These are phyloP conservation scores for Cytidiella melzeri DNA, from an alignment of 768 basidiomycete genomes.

Conservation along the genomic window DNA sequence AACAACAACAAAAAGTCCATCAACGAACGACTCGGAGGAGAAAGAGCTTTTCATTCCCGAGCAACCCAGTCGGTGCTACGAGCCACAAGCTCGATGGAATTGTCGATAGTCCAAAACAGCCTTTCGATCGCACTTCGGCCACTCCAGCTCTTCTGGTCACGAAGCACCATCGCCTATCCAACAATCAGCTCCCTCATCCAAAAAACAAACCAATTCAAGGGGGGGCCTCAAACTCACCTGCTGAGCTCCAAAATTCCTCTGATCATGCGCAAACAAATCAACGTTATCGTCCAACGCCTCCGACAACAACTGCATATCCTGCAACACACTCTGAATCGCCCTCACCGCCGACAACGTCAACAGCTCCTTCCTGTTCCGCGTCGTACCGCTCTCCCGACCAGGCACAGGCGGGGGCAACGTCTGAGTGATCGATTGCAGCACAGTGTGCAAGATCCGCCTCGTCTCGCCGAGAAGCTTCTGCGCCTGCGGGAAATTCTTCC, in stretches of 20 bases:
- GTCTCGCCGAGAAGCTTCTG: conserved; percentile 89
- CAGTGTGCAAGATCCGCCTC: conserved; percentile 86
- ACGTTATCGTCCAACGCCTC: conserved; percentile 91
- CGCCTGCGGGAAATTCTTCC: conserved; percentile 87
- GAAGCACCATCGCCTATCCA: conserved; percentile 83
- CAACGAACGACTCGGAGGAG: too few relatives aligned
- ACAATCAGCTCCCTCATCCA: neutral
- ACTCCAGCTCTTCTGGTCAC: conserved; percentile 96
- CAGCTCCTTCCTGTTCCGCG: conserved; percentile 74
- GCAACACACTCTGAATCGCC: conserved; percentile 77
- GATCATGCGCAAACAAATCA: conserved; percentile 88
- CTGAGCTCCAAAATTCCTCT: conserved; percentile 94
- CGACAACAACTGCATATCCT: conserved; percentile 79
- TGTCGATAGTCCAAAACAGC: conserved; percentile 89
- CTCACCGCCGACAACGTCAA: conserved; percentile 67
- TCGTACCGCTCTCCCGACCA: conserved; percentile 33
- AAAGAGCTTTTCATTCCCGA: conserved; percentile 16
- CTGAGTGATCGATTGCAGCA: conserved; percentile 78
- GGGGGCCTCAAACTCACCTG: too few relatives aligned
- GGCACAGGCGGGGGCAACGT: conserved; percentile 54
- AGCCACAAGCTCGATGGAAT: conserved; percentile 80
- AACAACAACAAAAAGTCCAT: too few relatives aligned
- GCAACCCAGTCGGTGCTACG: conserved; percentile 81
- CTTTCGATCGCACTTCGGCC: conserved; percentile 86
- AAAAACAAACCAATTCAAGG: conserved; percentile 1